Percentiles rank a stretch among this genome's conserved stretches.
Conservation (phyloP, 345 rosid genomes). For the Odontarrhena argentea region DNA sequence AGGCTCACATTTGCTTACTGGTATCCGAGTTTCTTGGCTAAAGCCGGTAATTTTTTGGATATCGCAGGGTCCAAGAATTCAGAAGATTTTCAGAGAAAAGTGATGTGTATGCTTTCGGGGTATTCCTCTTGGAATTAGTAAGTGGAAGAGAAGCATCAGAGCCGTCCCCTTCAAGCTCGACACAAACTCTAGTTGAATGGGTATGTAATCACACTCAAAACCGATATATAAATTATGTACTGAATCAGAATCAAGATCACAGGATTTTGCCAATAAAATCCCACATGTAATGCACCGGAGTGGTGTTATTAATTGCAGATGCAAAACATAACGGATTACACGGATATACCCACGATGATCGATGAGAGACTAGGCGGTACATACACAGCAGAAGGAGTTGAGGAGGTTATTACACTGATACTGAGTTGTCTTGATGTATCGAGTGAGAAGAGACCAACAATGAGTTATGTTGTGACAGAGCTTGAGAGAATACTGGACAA, state of each 20-base stretch:
- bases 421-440: slow-evolving; percentile 62
- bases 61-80: slow-evolving; percentile 79
- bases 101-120: slow-evolving; percentile 88
- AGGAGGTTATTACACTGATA: slow-evolving; percentile 62
- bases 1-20: background rate
- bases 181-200: slow-evolving; percentile 73
- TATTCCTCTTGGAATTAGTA: slow-evolving; percentile 83
- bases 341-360: slow-evolving; percentile 50
- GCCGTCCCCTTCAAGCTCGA: slow-evolving; percentile 54
- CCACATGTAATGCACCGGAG: slow-evolving; percentile 10
- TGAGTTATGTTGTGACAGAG: slow-evolving; percentile 74
- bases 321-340: slow-evolving; percentile 56
- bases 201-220: slow-evolving; percentile 48
- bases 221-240: background rate
- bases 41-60: slow-evolving; percentile 6
- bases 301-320: slow-evolving; percentile 47
- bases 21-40: slow-evolving; percentile 22
- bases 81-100: slow-evolving; percentile 86
- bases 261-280: background rate
- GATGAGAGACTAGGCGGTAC: slow-evolving; percentile 69
- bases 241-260: background rate
- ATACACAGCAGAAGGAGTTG: slow-evolving; percentile 86
- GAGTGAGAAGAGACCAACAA: slow-evolving; percentile 78
- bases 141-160: slow-evolving; percentile 76
- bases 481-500: slow-evolving; percentile 74